Base-by-base conservation (phyloP, 1,139 yeast genomes). In the Sugiyamaella grinbergsii region DNA sequence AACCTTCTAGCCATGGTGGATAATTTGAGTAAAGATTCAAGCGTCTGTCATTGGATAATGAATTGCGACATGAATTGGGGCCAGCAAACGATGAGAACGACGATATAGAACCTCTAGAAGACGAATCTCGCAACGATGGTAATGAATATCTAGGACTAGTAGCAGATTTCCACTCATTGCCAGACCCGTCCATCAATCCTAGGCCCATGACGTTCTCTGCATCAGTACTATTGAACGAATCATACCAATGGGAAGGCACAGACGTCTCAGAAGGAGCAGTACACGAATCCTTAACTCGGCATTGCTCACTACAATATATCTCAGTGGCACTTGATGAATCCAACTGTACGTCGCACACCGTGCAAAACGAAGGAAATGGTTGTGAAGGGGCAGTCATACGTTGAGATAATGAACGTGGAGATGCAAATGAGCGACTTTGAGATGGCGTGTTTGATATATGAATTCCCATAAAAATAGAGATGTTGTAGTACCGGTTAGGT, bases 301-400 rank as follows among this genome's bases (percentile, higher is more conserved):
- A 67, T 29, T 57, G 58, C 11, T 56, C 59, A 5, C 70, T 65
- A 61, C 71, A 67, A 58, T 67, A 67, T 34, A 67, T 60, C 20
- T 53, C 54, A n/a, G 57, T 45, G 43, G 47, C 51, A 18, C 50
- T 34, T 40, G 49, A 33, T 23, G 54, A 38, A 39, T 54, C 61
- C 19, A 66, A 54, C 50, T 64, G 66, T 44, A 52, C 60, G 53
- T 66, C 69, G 59, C 70, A 66, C 32, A 64, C 69, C 15, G 66
- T 58, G 62, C 70, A 66, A 58, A 56, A 66, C 24, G 58, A 56
- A n/a, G 60, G 64, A 50, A 66, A 66, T 23, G 65, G 55, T n/a
- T 26, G 53, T 11, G 46, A 33, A 28, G 47, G 47, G 26, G 18
- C 41, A 34, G 40, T 33, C 47, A 43, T 43, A 26, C 33, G 7